Base-by-base conservation (phyloP, 352 stramenopile species). In the Phytophthora cactorum region DNA sequence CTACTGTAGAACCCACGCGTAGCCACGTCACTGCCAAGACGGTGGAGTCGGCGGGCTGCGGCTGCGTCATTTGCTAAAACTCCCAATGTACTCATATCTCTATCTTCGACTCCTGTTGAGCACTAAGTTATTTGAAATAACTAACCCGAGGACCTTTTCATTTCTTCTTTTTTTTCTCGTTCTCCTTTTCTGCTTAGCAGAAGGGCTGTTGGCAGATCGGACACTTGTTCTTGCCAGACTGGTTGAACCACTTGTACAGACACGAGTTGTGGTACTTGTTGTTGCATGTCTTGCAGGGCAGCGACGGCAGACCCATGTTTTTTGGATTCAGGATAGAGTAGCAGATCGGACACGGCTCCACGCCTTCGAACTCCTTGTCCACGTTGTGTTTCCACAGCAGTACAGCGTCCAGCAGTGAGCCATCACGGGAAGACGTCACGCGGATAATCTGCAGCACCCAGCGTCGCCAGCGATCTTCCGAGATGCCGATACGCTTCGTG, bases 171-270 rank as follows among this genome's bases (percentile, higher is more conserved):
- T 50, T 41, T 29, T 28, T 32, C 28, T 15, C 28, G 44, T 14
- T 27, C 34, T 17, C 8, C 4, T 45, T 22, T 12, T 8, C 8
- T 31, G 2, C 49, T 75, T 79, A 93, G 39, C 81, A 86, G 69
- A 96, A 97, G 1, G 89, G 87, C 74, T 97, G 91, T 76, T 97
- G 89, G 72, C 92, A 97, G 68, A 97, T 95, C 55, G 92, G 91
- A 55, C 92, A 97, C 74, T 96, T 97, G 86, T 96, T 97, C 79
- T 97, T 97, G 77, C 89, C 88, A 59, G 88, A 96, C 65, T 97
- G 93, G 75, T 95, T 96, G 76, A 97, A 97, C 91, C 92, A 97
- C 81, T 97, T 97, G 89, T 97, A 97, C 31, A 97, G 78, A 69
- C 92, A 97, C 70, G 87, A 92, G 73, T 95, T 95, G 81, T 97